Percentiles rank a stretch among this genome's conserved stretches.
Conservation (phyloP, 2,329 filamentous ascomycete genomes). For the Clonostachys rosea region DNA sequence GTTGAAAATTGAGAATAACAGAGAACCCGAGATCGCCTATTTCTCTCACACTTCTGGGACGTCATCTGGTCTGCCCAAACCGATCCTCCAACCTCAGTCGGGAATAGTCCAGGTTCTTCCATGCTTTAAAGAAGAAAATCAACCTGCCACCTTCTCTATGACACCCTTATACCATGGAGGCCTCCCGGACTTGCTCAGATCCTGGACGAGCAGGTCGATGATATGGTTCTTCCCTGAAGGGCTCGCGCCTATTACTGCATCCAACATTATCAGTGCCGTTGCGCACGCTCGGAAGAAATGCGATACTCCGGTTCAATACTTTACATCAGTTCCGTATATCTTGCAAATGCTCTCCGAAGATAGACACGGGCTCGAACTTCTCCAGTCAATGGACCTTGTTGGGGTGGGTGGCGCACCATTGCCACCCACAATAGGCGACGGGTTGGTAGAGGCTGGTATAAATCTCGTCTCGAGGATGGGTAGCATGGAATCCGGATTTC, state of each 20-base stretch:
- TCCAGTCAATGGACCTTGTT: slow-evolving; percentile 53
- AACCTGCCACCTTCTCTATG: slow-evolving; percentile 54
- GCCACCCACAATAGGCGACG: slow-evolving; percentile 44
- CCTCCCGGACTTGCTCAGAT: slow-evolving; percentile 55
- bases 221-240: slow-evolving; percentile 61
- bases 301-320: slow-evolving; percentile 40
- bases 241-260: slow-evolving; percentile 47
- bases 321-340: slow-evolving; percentile 58
- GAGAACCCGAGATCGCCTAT: slow-evolving; percentile 33
- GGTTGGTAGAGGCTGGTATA: slow-evolving; percentile 42
- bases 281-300: slow-evolving; percentile 19
- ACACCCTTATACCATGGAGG: slow-evolving; percentile 65
- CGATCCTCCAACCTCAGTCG: slow-evolving; percentile 47
- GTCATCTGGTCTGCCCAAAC: slow-evolving; percentile 58
- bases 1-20: no score
- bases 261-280: slow-evolving; percentile 45
- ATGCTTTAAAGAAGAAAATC: slow-evolving; percentile 28
- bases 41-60: slow-evolving; percentile 62
- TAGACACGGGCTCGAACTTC: slow-evolving; percentile 34
- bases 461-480: slow-evolving; percentile 59
- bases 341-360: slow-evolving; percentile 45
- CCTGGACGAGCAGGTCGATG: slow-evolving; percentile 54
- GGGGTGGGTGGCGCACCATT: slow-evolving; percentile 61
- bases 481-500: slow-evolving; percentile 62
- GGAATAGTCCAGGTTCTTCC: slow-evolving; percentile 49